phyloP scores from a whole-genome alignment of 129 eudicot species.

The Centella asiatica region DNA sequence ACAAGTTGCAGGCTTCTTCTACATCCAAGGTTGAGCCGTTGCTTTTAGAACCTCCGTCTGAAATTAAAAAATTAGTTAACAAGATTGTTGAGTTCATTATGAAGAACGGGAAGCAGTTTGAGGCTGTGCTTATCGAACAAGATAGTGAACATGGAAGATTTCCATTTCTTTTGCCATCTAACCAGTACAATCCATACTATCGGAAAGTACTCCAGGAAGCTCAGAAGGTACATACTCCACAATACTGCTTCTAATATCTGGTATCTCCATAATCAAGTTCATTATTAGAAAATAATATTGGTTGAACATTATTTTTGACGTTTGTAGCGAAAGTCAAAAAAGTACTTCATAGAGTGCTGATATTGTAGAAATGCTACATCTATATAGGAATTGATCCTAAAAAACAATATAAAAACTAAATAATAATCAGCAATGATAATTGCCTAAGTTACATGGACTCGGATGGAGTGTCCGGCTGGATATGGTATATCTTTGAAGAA shows the following conservation, averaged over 20 bases:
- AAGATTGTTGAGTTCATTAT: slow-evolving; percentile 73
- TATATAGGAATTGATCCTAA: too few relatives aligned
- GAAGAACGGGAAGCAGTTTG: slow-evolving; percentile 88
- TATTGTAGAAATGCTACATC: too few relatives aligned
- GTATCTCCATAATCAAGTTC: neutral
- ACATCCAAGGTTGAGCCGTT: slow-evolving; percentile 36
- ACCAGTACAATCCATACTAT: slow-evolving; percentile 78
- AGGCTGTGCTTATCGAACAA: slow-evolving; percentile 78
- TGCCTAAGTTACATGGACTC: too few relatives aligned
- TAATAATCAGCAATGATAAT: too few relatives aligned
- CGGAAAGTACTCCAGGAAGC: slow-evolving; percentile 57
- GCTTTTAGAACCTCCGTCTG: slow-evolving; percentile 81
- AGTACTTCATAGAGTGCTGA: too few relatives aligned
- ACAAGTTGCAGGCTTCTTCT: slow-evolving; percentile 37
- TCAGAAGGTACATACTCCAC: slow-evolving; percentile 52
- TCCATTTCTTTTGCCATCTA: slow-evolving; percentile 76
- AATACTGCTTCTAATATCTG: neutral
- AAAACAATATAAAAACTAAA: too few relatives aligned
- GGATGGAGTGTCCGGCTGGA: too few relatives aligned
- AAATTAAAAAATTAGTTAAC: slow-evolving; percentile 55
- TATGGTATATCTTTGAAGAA: too few relatives aligned
- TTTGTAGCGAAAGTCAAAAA: too few relatives aligned
- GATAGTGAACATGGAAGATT: slow-evolving; percentile 77
- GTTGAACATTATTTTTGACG: too few relatives aligned
- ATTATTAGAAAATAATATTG: too few relatives aligned